Base-by-base conservation (phyloP, 73 alveolate species). In the Paramecium caudatum region DNA sequence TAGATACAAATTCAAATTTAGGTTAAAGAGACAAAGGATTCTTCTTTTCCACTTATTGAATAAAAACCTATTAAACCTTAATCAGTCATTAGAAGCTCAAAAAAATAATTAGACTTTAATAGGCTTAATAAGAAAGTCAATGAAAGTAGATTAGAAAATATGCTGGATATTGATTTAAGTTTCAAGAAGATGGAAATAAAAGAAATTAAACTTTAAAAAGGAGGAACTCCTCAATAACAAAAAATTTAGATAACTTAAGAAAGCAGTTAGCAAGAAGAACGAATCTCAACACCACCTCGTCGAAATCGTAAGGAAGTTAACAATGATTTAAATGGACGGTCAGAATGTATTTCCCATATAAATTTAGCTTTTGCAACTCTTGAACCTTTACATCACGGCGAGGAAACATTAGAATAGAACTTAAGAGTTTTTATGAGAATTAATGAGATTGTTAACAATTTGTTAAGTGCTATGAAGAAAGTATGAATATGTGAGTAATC, bases 341-440 rank as follows among this genome's bases (percentile, higher is more conserved):
- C 88, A 34, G 88, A 74, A 74, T 74, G 88, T 74, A 74, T 17
- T 17, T n/a, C 36, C 43, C 5, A 21, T 37, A 21, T n/a, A 70
- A 74, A 30, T 74, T 41, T 36, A 74, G 88, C 88, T 37, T 74
- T 74, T 25, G 88, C 88, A 2, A 74, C 88, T 12, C 32, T 74
- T 39, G 62, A 74, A 45, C 62, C 88, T 41, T 6, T 21, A 21
- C 55, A 27, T 37, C 62, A 39, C 15, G 68, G 32, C 3, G 43
- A 39, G 43, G 69, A 74, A 19, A 74, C 68, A 9, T 15, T 74
- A 21, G 62, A 45, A 45, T 45, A 30, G 10, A 74, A 74, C 32
- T n/a, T 74, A 41, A 41, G 32, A 45, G 37, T 12, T 23, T 74
- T 74, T 47, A 41, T 74, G 25, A 74, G 43, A 39, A 30, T 74